These are phyloP conservation scores for Vigna angularis DNA, from an alignment of 306 rosid genomes.

Conservation along the genomic window DNA sequence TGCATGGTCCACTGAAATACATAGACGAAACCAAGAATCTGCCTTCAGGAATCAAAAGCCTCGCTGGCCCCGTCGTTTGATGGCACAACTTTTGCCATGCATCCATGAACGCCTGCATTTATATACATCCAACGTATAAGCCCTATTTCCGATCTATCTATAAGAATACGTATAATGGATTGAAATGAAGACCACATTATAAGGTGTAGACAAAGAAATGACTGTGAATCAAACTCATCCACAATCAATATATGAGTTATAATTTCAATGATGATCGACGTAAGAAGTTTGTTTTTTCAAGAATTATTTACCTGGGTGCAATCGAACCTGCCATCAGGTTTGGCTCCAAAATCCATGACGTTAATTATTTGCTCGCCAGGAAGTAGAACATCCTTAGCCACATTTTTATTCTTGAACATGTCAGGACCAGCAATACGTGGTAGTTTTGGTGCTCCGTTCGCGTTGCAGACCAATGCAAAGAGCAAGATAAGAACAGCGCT, in stretches of 20 bases:
- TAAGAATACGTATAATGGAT: neutral
- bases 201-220: no score
- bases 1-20: conserved; percentile 76
- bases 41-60: conserved; percentile 67
- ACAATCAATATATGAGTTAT: no score
- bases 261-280: no score
- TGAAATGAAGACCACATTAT: no score
- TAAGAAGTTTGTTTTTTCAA: no score
- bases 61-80: conserved; percentile 40
- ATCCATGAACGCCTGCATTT: conserved; percentile 64
- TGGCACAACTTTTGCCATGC: conserved; percentile 74
- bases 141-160: neutral
- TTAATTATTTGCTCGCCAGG: conserved; percentile 54
- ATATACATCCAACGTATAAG: neutral
- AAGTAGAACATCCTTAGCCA: conserved; percentile 38
- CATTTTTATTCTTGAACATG: conserved; percentile 20
- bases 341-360: conserved; percentile 62
- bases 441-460: neutral
- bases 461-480: conserved; percentile 46
- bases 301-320: conserved; percentile 49
- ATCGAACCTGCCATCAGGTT: conserved; percentile 58
- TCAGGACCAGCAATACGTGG: conserved; percentile 42
- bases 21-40: conserved; percentile 54
- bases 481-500: conserved; percentile 24
- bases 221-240: no score